Evolutionary conservation across 768 basidiomycete species (phyloP), one percentile per base, ranked within the genome.

Genomic region (Leucocoprinus leucothites): DNA sequence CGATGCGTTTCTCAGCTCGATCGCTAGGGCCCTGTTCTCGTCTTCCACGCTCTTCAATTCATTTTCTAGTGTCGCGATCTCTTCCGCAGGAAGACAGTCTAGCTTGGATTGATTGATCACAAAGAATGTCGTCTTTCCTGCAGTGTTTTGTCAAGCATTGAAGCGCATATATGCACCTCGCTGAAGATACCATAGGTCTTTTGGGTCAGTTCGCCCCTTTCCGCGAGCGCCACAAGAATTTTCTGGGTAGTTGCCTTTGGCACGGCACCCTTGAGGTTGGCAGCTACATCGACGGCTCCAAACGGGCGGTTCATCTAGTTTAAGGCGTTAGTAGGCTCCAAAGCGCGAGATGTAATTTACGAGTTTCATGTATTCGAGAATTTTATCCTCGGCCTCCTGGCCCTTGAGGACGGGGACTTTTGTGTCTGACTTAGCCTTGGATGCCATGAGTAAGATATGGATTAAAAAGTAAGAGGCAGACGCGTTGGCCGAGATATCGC

Each of bases 251-350:
- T 77, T 1, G 91, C 72, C 66, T 97, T 97, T 6, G 91, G 85
- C 3, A 96, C 86, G 9, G 87, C 86, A 48, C 91, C 91, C 69
- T 95, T 95, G 26, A 97, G 73, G 70, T 97, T 97, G 9, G 93
- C 91, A 14, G 89, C 81, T 4, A 96, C 86, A 66, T 97, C 94
- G 34, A 94, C 93, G 57, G 91, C 92, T 7, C 93, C 93, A 64
- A 87, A 95, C 5, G 93, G 93, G n/a, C 93, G 81, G 69, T 96
- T 96, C 83, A 93, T 91, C 91, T 94, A 63, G 34, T 43, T 35
- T 22, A 26, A 56, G 34, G 45, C 36, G 35, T 45, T 19, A 42
- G 40, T 40, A 45, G 16, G 49, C 53, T 53, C 36, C 40, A 38
- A 53, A 18, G 34, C 9, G 49, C n/a, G 44, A 26, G 50, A 40